Base-by-base conservation (phyloP, 805 yeast genomes). In the Komagataella phaffii region DNA sequence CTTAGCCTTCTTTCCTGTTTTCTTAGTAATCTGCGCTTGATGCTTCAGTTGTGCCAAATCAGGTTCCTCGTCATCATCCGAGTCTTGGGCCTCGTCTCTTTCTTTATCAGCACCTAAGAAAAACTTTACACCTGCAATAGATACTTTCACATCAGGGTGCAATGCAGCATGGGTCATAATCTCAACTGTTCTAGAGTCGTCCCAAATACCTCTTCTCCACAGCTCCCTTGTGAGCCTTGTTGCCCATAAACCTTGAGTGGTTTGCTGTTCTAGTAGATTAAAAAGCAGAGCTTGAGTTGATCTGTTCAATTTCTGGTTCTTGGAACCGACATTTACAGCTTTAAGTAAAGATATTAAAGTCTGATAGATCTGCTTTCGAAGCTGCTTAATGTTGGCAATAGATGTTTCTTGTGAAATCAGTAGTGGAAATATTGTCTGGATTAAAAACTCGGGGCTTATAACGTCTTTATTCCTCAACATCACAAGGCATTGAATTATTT, bases 171-270 rank as follows among this genome's bases (percentile, higher is more conserved):
- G 93, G 1, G 95, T 84, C 98, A 93, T 90, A 61, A 93, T 81
- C 67, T 93, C 99, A n/a, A 93, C 96, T 0, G 98, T 85, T 60
- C 97, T 75, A 0, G 96, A 79, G 65, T 93, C 99, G 65, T 89
- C 97, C 99, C 99, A 93, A 53, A 93, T 86, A 62, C 96, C 96
- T 64, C 98, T 78, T 71, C 96, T 79, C 99, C 99, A 93, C 50
- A 93, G 72, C 66, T 93, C 98, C 63, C 98, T 79, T 4, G 97
- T 89, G 53, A 93, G 71, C 61, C 88, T 90, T 2, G 97, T 87
- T 6, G 98, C 97, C 97, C 98, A 93, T 21, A 93, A 70, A 44
- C 97, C 96, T 47, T 73, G 61, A 45, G 88, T 76, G 57, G 81
- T 86, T 54, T 85, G 80, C 64, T 86, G 82, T 57, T 88, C 96